Evolutionary conservation across 768 basidiomycete genomes (phyloP).

Genomic region (Obba rivulosa): DNA sequence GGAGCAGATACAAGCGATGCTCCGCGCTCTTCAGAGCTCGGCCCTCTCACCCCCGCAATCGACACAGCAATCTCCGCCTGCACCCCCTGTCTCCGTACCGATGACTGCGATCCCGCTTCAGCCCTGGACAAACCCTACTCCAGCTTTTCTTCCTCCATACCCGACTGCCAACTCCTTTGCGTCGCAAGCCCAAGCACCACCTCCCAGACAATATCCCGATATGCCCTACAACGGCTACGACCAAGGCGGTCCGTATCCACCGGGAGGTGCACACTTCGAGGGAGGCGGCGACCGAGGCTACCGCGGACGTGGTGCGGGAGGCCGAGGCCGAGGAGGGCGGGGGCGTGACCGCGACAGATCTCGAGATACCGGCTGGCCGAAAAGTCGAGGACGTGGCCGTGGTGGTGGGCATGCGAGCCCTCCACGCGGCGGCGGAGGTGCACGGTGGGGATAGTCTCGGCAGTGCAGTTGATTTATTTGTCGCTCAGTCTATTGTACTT

Average conservation of each 20-base stretch:
- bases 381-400: slow-evolving; percentile 27
- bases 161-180: slow-evolving; percentile 20
- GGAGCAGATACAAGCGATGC: slow-evolving; percentile 67
- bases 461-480: slow-evolving; percentile 4
- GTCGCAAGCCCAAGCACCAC: slow-evolving; percentile 11
- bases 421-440: slow-evolving; percentile 7
- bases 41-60: slow-evolving; percentile 26
- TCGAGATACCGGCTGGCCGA: slow-evolving; percentile 57
- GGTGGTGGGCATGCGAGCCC: slow-evolving; percentile 7
- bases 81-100: no score
- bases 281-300: slow-evolving; percentile 22
- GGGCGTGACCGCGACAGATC: slow-evolving; percentile 31
- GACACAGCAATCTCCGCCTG: slow-evolving; percentile 7
- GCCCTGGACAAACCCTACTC: slow-evolving; percentile 13
- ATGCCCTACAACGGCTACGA: slow-evolving; percentile 23
- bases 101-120: slow-evolving; percentile 10
- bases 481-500: no score
- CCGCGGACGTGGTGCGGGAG: slow-evolving; percentile 28
- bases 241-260: slow-evolving; percentile 5
- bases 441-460: neutral
- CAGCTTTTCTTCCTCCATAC: slow-evolving; percentile 17
- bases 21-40: slow-evolving; percentile 48
- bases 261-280: slow-evolving; percentile 16
- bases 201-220: neutral
- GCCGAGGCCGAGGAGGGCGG: slow-evolving; percentile 24